Evolutionary conservation across 2,329 filamentous ascomycete species (phyloP).

Genomic region (Grosmannia clavigera): DNA sequence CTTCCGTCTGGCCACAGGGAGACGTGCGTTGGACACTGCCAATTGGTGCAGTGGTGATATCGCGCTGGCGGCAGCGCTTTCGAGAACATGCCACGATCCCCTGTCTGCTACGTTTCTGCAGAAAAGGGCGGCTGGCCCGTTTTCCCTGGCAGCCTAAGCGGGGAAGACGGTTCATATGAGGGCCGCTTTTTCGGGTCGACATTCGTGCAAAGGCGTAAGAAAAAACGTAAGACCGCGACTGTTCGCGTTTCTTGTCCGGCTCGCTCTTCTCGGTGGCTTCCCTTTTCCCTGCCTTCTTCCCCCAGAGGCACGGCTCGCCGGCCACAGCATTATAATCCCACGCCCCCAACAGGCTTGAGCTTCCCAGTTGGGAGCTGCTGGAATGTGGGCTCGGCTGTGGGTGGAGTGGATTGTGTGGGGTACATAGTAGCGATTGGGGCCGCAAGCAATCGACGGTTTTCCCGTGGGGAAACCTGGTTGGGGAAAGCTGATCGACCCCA

Average conservation of each 20-base stretch:
- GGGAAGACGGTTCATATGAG: not conserved
- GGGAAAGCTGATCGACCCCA: not conserved
- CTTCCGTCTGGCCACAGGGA: not conserved
- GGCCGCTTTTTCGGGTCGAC: no score
- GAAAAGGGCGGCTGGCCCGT: not conserved
- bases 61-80: not conserved
- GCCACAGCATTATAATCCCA: not conserved
- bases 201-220: not conserved
- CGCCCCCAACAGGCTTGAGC: not conserved
- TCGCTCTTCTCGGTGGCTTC: not conserved
- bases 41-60: not conserved
- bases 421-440: not conserved
- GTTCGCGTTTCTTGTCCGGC: not conserved
- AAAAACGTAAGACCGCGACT: no score
- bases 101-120: not conserved
- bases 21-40: not conserved
- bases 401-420: conserved; percentile 1
- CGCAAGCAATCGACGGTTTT: not conserved
- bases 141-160: not conserved
- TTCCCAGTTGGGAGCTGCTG: not conserved
- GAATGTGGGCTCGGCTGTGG: not conserved
- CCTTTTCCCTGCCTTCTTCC: no score
- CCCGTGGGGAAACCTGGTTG: not conserved
- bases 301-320: not conserved
- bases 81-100: not conserved